Evolutionary conservation across 2,329 filamentous ascomycete genomes (phyloP).

Genomic region (Domatiomyces globalis): DNA sequence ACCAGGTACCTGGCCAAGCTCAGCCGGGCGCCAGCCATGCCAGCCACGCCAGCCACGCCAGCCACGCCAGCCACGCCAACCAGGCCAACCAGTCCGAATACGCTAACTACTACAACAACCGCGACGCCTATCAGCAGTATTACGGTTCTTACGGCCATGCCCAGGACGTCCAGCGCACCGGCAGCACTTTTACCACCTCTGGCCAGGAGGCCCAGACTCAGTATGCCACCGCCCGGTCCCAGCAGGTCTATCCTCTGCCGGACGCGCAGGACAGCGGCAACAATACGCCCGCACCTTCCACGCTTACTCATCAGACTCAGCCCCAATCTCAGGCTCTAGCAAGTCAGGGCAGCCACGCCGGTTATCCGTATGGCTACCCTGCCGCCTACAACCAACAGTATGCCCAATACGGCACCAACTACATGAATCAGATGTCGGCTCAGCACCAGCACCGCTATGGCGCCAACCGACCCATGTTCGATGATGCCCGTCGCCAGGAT

Average conservation of each 20-base stretch:
- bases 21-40: constrained; percentile 27
- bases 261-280: constrained; percentile 77
- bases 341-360: constrained; percentile 31
- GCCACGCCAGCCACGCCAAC: too few species aligned
- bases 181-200: constrained; percentile 54
- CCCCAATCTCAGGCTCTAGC: constrained; percentile 35
- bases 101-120: constrained; percentile 64
- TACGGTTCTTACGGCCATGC: constrained; percentile 52
- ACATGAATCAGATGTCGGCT: constrained; percentile 39
- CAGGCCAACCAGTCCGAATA: constrained; percentile 55
- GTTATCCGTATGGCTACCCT: constrained; percentile 48
- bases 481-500: constrained; percentile 35
- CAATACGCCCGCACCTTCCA: constrained; percentile 69
- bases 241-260: constrained; percentile 53
- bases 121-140: constrained; percentile 62
- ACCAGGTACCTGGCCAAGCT: constrained; percentile 44
- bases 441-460: constrained; percentile 31
- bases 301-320: constrained; percentile 33
- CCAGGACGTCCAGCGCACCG: constrained; percentile 66
- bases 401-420: constrained; percentile 45
- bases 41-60: constrained; percentile 46
- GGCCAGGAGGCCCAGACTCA: constrained; percentile 46
- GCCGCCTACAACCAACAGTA: constrained; percentile 25
- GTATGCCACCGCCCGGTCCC: constrained; percentile 54
- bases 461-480: constrained; percentile 36